These are phyloP conservation scores for Monilinia polystroma DNA, from an alignment of 2,329 filamentous ascomycete genomes.

Conservation along the genomic window DNA sequence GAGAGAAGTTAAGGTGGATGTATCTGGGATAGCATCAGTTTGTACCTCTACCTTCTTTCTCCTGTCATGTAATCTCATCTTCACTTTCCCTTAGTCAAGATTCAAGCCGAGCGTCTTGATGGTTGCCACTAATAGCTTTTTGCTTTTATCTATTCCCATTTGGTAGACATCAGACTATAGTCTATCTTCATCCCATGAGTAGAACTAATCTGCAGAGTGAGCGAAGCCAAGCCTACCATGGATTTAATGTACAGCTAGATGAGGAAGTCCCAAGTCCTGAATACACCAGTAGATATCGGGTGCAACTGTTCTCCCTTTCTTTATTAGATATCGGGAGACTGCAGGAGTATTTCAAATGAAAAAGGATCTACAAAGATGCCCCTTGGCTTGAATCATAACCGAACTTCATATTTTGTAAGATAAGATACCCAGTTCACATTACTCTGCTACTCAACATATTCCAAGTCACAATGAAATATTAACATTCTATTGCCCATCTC, in stretches of 20 bases:
- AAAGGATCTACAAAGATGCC: no score
- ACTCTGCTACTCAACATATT: no score
- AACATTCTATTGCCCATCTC: no score
- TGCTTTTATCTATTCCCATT: neutral
- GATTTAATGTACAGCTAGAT: neutral
- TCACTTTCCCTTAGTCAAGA: no score
- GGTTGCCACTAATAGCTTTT: neutral
- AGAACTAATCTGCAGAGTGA: accelerated
- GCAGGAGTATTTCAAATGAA: neutral
- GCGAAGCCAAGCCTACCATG: neutral
- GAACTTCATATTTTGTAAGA: no score
- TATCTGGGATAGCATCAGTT: no score
- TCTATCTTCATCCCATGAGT: neutral
- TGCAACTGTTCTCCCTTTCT: neutral
- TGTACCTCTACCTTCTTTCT: no score
- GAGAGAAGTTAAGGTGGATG: neutral
- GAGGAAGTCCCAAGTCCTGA: neutral
- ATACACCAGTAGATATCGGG: accelerated
- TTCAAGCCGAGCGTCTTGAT: neutral
- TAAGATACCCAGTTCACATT: no score
- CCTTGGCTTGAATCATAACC: no score
- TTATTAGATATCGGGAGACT: neutral
- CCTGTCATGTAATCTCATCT: no score
- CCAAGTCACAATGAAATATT: no score
- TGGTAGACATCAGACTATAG: neutral